Evolutionary conservation across 2,329 filamentous ascomycete species (phyloP), one percentile per base, ranked within the genome.

Genomic region (Biscogniauxia mediterranea): DNA sequence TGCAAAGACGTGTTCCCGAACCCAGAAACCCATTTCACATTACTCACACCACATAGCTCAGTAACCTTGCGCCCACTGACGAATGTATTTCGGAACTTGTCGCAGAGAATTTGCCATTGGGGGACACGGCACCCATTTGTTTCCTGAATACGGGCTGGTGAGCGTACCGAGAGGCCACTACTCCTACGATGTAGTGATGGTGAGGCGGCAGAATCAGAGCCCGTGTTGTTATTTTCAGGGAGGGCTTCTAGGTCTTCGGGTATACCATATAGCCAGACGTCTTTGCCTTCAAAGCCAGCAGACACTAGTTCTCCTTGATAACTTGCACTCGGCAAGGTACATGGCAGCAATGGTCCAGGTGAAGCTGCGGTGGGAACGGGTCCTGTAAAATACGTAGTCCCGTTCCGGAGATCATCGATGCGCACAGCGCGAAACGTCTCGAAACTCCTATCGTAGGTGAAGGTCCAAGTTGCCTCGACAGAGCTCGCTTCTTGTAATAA

Each of bases 201-300:
- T 19, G 61, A 64, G 61, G 55, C 69, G 65, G 56, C 68, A 53
- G 70, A 60, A 57, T 78, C 75, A 28, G 68, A 69, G 19, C 65
- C 64, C 0, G 67, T 59, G n/a, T 71, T 70, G 38, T 70, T 70
- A 15, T 66, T 61, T 26, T 84, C 82, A 1, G 84, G 80, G 20
- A 84, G 75, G 21, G 87, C 83, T 70, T 91, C 89, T 20, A 93
- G 77, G 67, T 90, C 86, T 69, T 89, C 86, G 1, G 91, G 91
- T 26, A 94, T 79, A 25, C 91, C 91, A 73, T 94, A 94, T 2
- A 94, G 75, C 89, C 90, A 94, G 5, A 95, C 78, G 23, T 91
- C 86, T 59, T 84, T 87, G 15, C 85, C 86, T 61, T 89, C 81
- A 66, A 93, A 93, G 0, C 89, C 90, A 11, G 90, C 84, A 19